Percentiles rank a stretch among this genome's conserved stretches.
These are phyloP conservation scores for Stereocaulon alpinum DNA, from an alignment of 495 filamentous ascomycete genomes.

Conservation along the genomic window DNA sequence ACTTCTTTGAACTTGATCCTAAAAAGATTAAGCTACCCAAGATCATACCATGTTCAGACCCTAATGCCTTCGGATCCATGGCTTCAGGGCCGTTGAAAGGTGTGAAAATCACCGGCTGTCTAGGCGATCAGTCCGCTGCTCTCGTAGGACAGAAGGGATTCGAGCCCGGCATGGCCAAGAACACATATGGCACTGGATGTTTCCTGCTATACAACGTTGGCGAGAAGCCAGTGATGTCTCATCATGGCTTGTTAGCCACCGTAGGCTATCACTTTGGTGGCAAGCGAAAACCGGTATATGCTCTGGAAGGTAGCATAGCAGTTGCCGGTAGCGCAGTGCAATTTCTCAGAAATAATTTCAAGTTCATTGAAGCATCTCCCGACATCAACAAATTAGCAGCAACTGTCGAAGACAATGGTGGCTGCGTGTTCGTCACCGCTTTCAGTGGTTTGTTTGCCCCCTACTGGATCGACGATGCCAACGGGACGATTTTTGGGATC, in stretches of 20 bases:
- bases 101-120: slow-evolving; percentile 71
- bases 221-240: slow-evolving; percentile 79
- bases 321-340: slow-evolving; percentile 86
- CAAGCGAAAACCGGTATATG: slow-evolving; percentile 66
- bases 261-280: slow-evolving; percentile 76
- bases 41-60: slow-evolving; percentile 78
- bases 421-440: slow-evolving; percentile 88
- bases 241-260: slow-evolving; percentile 77
- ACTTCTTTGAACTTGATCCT: slow-evolving; percentile 72
- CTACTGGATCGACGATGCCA: slow-evolving; percentile 97
- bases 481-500: slow-evolving; percentile 82
- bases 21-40: slow-evolving; percentile 69
- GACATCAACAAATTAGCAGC: slow-evolving; percentile 76
- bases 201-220: slow-evolving; percentile 95
- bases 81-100: slow-evolving; percentile 58
- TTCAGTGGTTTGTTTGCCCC: slow-evolving; percentile 94
- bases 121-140: slow-evolving; percentile 89
- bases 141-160: slow-evolving; percentile 90
- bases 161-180: slow-evolving; percentile 78
- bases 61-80: slow-evolving; percentile 62
- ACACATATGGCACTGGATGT: slow-evolving; percentile 93
- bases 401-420: slow-evolving; percentile 79
- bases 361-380: slow-evolving; percentile 65
- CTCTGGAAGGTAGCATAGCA: slow-evolving; percentile 84
- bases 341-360: slow-evolving; percentile 83